Percentiles rank a stretch among this genome's conserved stretches.
Evolutionary conservation across 306 rosid species (phyloP).

Genomic region (Vigna angularis): DNA sequence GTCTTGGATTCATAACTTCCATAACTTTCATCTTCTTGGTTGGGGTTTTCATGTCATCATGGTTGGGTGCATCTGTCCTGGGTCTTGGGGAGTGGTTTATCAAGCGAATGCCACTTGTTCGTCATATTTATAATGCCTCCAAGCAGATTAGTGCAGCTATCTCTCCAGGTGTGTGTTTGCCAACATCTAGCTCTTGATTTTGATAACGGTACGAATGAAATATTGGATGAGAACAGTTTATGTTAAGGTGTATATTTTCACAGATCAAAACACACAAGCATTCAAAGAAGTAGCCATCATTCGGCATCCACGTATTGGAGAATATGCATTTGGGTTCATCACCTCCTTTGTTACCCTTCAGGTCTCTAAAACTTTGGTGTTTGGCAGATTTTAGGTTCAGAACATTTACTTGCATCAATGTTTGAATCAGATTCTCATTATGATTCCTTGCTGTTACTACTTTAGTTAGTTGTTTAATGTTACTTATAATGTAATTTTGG

Average conservation of each 20-base stretch:
- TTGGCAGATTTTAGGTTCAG: constrained; percentile 11
- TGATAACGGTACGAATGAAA: background rate
- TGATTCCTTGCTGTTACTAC: background rate
- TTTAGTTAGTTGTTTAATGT: constrained; percentile 9
- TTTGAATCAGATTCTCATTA: constrained; percentile 3
- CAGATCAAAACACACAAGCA: constrained; percentile 92
- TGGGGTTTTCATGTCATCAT: constrained; percentile 96
- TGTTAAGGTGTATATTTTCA: constrained; percentile 20
- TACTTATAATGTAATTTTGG: constrained; percentile 6
- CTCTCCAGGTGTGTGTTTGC: constrained; percentile 73
- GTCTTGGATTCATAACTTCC: constrained; percentile 93
- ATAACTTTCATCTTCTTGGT: constrained; percentile 85
- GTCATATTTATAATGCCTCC: constrained; percentile 90
- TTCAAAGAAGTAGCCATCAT: constrained; percentile 96
- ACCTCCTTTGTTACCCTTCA: constrained; percentile 84
- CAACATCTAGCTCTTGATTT: background rate
- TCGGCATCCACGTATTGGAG: constrained; percentile 94
- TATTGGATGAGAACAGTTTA: background rate
- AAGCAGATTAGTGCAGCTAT: constrained; percentile 95
- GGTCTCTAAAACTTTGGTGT: constrained; percentile 46
- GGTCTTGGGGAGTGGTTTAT: constrained; percentile 96
- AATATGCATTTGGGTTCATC: constrained; percentile 93
- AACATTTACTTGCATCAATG: constrained; percentile 21
- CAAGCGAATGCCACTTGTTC: constrained; percentile 92
- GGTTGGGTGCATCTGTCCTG: constrained; percentile 95